Percentiles rank a stretch among this genome's conserved stretches.
phyloP scores from a whole-genome alignment of 306 rosid species.

The Cicer chorassanicum region DNA sequence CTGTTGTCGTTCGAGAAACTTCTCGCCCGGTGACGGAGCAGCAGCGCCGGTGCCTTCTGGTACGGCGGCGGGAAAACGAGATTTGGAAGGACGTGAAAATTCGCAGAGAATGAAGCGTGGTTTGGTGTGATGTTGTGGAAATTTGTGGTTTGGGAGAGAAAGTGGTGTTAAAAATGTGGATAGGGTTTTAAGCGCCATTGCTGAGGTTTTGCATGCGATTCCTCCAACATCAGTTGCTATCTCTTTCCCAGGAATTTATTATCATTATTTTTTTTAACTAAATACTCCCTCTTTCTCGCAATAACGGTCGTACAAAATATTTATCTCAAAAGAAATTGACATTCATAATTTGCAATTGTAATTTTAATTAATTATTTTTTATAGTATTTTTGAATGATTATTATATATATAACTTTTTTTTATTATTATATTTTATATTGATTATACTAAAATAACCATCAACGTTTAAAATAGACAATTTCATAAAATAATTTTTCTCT shows the following conservation, averaged over 20 bases:
- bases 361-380: too few species aligned
- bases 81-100: constrained; percentile 43
- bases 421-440: too few species aligned
- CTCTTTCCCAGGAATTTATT: neutral
- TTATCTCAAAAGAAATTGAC: too few species aligned
- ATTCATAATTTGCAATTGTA: too few species aligned
- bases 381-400: too few species aligned
- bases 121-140: constrained; percentile 38
- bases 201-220: constrained; percentile 33
- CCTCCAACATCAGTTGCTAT: neutral
- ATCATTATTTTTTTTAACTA: too few species aligned
- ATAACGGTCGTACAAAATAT: too few species aligned
- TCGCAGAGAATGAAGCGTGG: constrained; percentile 50
- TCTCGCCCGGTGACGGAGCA: constrained; percentile 82
- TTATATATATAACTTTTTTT: too few species aligned
- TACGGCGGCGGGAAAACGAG: constrained; percentile 33
- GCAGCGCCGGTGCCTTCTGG: constrained; percentile 78
- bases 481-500: too few species aligned
- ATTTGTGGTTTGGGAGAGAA: constrained; percentile 44
- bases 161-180: constrained; percentile 62
- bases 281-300: too few species aligned
- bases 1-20: constrained; percentile 66
- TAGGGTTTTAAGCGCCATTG: constrained; percentile 76
- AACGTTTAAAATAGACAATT: too few species aligned
- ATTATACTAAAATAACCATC: too few species aligned